Percentiles rank a stretch among this genome's conserved stretches.
Conservation (phyloP, 305 asterid species). For the Rubia occidens region DNA sequence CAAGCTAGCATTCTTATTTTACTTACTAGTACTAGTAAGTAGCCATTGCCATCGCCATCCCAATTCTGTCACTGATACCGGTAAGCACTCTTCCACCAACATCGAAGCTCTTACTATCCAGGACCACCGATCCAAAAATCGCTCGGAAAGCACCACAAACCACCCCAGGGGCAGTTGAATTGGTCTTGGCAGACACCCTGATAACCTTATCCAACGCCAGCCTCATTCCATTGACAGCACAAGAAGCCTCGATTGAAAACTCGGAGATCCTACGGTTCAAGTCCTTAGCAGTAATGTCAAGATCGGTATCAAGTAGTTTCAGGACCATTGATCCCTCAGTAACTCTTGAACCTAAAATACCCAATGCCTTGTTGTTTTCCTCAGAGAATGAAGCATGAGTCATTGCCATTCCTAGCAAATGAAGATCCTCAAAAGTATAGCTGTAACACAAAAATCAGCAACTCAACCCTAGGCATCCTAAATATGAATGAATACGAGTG, state of each 20-base stretch:
- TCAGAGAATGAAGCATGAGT: slow-evolving; percentile 65
- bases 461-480: background rate
- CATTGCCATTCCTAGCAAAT: slow-evolving; percentile 56
- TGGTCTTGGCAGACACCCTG: slow-evolving; percentile 47
- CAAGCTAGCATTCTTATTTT: background rate
- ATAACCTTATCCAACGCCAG: slow-evolving; percentile 54
- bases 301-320: slow-evolving; percentile 28
- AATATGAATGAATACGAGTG: background rate
- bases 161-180: slow-evolving; percentile 45
- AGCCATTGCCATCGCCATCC: background rate
- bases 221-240: slow-evolving; percentile 39
- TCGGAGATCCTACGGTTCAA: slow-evolving; percentile 34
- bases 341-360: slow-evolving; percentile 47
- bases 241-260: slow-evolving; percentile 39
- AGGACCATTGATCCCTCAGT: slow-evolving; percentile 35
- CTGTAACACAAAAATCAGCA: slow-evolving; percentile 19
- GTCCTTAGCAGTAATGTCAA: slow-evolving; percentile 49
- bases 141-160: slow-evolving; percentile 70
- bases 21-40: background rate
- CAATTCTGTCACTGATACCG: slow-evolving; percentile 1
- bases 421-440: slow-evolving; percentile 47
- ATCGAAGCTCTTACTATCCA: slow-evolving; percentile 42
- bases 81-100: slow-evolving; percentile 5
- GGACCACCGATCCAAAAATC: slow-evolving; percentile 52
- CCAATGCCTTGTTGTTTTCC: slow-evolving; percentile 66